Evolutionary conservation across 257 asterid genomes (phyloP).

Genomic region (Vinca minor): DNA sequence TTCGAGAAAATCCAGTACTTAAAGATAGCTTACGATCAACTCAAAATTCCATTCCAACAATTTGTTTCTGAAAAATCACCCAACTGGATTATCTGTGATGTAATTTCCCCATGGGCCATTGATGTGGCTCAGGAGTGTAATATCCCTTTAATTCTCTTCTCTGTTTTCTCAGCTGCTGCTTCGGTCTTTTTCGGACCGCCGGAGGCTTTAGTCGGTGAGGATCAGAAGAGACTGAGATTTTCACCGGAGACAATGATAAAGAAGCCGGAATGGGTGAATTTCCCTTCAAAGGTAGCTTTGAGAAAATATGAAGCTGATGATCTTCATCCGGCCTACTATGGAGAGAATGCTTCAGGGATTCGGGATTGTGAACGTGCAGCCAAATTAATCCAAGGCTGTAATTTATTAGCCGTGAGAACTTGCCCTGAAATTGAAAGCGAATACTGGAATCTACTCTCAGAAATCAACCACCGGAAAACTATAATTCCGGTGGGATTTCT

Average conservation of each 20-base stretch:
- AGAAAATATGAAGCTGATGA: slow-evolving; percentile 1
- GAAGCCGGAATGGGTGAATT: too few relatives aligned
- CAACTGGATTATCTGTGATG: slow-evolving; percentile 15
- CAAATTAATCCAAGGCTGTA: slow-evolving; percentile 1
- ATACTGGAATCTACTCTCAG: slow-evolving; percentile 17
- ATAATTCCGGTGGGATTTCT: slow-evolving; percentile 24
- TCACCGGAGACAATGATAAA: background rate
- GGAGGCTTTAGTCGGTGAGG: background rate
- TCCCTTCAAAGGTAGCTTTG: background rate
- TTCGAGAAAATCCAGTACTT: slow-evolving; percentile 15
- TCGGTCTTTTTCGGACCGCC: background rate
- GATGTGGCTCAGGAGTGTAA: too few relatives aligned
- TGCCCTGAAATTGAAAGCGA: slow-evolving; percentile 22
- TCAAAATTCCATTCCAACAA: slow-evolving; percentile 12
- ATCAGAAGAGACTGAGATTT: background rate
- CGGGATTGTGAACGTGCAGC: slow-evolving; percentile 2
- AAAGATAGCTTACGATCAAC: slow-evolving; percentile 12
- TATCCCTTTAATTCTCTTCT: too few relatives aligned
- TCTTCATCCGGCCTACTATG: too few relatives aligned
- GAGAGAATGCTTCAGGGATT: slow-evolving; percentile 13
- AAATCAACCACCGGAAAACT: slow-evolving; percentile 16
- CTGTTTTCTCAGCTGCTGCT: slow-evolving; percentile 8
- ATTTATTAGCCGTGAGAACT: slow-evolving; percentile 11
- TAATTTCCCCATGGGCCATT: too few relatives aligned
- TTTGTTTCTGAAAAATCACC: slow-evolving; percentile 16